These are phyloP conservation scores for Plantago major DNA, from an alignment of 257 asterid species.

Conservation along the genomic window DNA sequence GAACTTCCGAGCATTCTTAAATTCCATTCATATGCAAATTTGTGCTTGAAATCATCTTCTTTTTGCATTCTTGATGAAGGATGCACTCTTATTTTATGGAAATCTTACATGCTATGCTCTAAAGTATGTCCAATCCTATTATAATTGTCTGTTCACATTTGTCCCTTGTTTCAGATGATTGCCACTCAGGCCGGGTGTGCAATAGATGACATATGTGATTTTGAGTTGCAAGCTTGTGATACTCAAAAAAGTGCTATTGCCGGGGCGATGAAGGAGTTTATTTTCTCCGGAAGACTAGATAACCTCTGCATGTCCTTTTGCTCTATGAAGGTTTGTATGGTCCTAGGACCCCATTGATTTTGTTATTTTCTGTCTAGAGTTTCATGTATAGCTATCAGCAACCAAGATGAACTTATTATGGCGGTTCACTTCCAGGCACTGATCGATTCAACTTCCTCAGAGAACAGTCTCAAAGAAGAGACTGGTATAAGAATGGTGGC, in stretches of 20 bases:
- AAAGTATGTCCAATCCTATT: conserved; percentile 6
- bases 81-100: background rate
- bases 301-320: conserved; percentile 96
- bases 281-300: conserved; percentile 93
- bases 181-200: conserved; percentile 66
- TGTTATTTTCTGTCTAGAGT: background rate
- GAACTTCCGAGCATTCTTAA: background rate
- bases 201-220: conserved; percentile 89
- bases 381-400: too few relatives aligned
- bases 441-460: conserved; percentile 72
- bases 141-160: conserved; percentile 3
- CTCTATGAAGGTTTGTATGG: conserved; percentile 66
- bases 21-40: conserved; percentile 1
- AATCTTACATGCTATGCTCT: background rate
- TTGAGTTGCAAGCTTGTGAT: conserved; percentile 94
- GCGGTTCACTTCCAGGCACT: conserved; percentile 55
- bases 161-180: conserved; percentile 49
- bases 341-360: background rate
- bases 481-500: conserved; percentile 87
- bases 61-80: background rate
- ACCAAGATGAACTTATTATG: too few relatives aligned
- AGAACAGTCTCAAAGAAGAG: conserved; percentile 69
- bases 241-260: conserved; percentile 84
- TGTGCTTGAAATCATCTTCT: conserved; percentile 7
- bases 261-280: conserved; percentile 86